Conservation (phyloP, 2,329 filamentous ascomycete species). For the Aspergillus cejpii region DNA sequence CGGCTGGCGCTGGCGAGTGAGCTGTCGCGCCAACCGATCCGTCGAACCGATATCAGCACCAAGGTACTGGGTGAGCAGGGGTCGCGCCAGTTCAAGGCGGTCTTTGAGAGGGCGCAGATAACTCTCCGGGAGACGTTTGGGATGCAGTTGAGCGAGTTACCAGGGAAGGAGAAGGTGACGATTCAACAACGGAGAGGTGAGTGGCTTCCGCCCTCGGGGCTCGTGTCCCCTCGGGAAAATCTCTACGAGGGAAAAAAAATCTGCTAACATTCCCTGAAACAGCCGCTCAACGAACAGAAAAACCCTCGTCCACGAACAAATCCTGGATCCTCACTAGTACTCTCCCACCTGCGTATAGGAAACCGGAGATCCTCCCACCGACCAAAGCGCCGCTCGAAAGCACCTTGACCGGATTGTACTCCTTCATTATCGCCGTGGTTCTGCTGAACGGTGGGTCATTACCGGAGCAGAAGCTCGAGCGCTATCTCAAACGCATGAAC, state of each 20-base stretch:
- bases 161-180: conserved; percentile 71
- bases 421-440: conserved; percentile 70
- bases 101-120: conserved; percentile 71
- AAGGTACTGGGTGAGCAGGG: conserved; percentile 66
- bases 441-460: conserved; percentile 65
- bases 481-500: conserved; percentile 68
- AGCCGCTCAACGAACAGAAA: conserved; percentile 47
- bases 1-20: conserved; percentile 56
- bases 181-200: conserved; percentile 70
- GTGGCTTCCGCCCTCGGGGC: conserved; percentile 13
- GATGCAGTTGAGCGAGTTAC: conserved; percentile 86
- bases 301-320: conserved; percentile 49
- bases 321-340: conserved; percentile 71
- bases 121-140: conserved; percentile 69
- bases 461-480: conserved; percentile 68
- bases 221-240: too few relatives aligned
- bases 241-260: not conserved
- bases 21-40: conserved; percentile 52
- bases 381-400: conserved; percentile 65
- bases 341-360: conserved; percentile 62
- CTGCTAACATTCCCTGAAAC: not conserved
- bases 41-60: conserved; percentile 51
- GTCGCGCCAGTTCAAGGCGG: conserved; percentile 62
- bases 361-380: conserved; percentile 61
- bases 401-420: conserved; percentile 76